These are phyloP conservation scores for Trichophyton schoenleinii DNA, from an alignment of 2,329 filamentous ascomycete genomes.

Conservation along the genomic window DNA sequence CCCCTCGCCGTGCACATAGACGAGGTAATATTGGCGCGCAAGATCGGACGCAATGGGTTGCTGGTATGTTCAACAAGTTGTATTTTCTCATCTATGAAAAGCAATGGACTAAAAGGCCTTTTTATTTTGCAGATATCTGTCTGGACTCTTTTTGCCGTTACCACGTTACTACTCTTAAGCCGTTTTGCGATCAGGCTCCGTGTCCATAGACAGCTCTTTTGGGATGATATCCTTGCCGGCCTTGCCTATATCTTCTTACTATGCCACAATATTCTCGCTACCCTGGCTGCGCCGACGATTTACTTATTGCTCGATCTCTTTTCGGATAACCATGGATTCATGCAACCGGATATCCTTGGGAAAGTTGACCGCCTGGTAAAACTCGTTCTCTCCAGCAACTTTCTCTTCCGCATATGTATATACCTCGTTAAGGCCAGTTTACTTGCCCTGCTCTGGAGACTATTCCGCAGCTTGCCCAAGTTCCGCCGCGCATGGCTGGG, in stretches of 20 bases:
- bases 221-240: slow-evolving; percentile 9
- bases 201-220: slow-evolving; percentile 9
- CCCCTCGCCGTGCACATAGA: neutral
- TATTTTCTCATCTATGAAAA: no score
- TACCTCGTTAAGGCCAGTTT: slow-evolving; percentile 10
- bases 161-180: slow-evolving; percentile 6
- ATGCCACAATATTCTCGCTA: slow-evolving; percentile 5
- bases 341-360: neutral
- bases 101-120: no score
- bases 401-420: slow-evolving; percentile 6
- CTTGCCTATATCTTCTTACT: slow-evolving; percentile 7
- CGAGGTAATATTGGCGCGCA: slow-evolving; percentile 4
- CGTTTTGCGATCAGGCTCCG: slow-evolving; percentile 8
- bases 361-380: neutral
- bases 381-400: slow-evolving; percentile 1
- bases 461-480: slow-evolving; percentile 1
- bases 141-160: slow-evolving; percentile 9
- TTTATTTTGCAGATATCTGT: slow-evolving; percentile 3
- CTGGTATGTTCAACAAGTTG: slow-evolving; percentile 2
- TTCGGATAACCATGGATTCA: neutral
- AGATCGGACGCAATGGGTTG: slow-evolving; percentile 2
- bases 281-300: slow-evolving; percentile 4
- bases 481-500: slow-evolving; percentile 6
- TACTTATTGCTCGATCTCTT: slow-evolving; percentile 7
- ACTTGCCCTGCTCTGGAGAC: slow-evolving; percentile 10